Base-by-base conservation (phyloP, 345 rosid species). In the Raphanus raphanistrum region DNA sequence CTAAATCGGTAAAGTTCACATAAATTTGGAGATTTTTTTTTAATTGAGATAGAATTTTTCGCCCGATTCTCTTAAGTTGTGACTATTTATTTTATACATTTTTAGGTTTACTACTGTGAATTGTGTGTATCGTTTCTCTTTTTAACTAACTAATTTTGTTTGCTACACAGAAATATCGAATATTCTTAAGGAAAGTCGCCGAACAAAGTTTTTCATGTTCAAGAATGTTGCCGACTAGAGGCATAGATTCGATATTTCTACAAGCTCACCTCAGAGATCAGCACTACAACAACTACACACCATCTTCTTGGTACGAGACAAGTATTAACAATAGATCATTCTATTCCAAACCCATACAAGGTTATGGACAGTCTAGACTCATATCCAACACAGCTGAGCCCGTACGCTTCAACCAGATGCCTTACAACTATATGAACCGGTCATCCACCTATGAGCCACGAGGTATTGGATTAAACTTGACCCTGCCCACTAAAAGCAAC, bases 351-450 rank as follows among this genome's bases (percentile, higher is more conserved):
- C 36, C 70, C 11, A 45, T 54, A 48, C 54, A 52, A 0, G 60
- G 75, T 61, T 36, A 54, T 69, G 82, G 82, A 36, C 82, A 79
- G 67, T 79, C 82, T 57, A 79, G 75, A 55, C 82, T 79, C 45
- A 63, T 79, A 45, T 36, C 71, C 62, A 79, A 17, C 66, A 38
- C 75, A 48, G 41, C 41, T 55, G 75, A 79, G 52, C 41, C 73
- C 2, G 11, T 43, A 55, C 73, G 55, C 60, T 45, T 66, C 43
- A 52, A 74, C 78, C 70, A 36, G 55, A 63, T 6, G 72, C 66
- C 68, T 54, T 74, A 43, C 60, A 73, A 32, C 50, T 69, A 58
- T 62, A 60, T 73, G 78, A 80, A 66, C 72, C 77, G 66, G 71
- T 76, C 77, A 66, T 66, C 69, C 70, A 50, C 70, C 35, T 79